Evolutionary conservation across 2,329 filamentous ascomycete genomes (phyloP).

Genomic region (Polytolypa hystricis): DNA sequence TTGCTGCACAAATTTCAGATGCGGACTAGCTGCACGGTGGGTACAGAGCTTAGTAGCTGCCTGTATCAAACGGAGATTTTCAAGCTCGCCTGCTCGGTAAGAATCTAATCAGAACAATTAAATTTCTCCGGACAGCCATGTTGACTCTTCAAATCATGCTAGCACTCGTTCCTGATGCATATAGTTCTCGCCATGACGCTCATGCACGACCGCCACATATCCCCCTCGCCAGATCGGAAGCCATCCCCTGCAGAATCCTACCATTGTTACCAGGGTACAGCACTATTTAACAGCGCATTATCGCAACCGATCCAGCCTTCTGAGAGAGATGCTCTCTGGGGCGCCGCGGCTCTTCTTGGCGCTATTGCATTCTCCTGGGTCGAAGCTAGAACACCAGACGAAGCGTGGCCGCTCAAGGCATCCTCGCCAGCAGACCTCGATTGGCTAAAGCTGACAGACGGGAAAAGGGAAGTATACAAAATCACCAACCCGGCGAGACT

Average conservation of each 20-base stretch:
- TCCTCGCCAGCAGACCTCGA: background rate
- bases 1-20: too few species aligned
- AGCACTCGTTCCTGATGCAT: background rate
- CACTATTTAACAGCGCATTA: background rate
- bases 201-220: background rate
- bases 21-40: too few species aligned
- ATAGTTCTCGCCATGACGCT: slow-evolving; percentile 1
- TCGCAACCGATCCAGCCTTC: background rate
- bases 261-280: background rate
- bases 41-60: too few species aligned
- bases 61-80: too few species aligned
- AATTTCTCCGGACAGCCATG: too few species aligned
- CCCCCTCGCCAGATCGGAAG: background rate
- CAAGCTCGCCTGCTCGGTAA: too few species aligned
- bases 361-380: background rate
- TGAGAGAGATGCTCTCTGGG: slow-evolving; percentile 1
- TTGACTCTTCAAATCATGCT: too few species aligned
- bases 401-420: background rate
- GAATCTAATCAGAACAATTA: too few species aligned
- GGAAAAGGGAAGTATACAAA: slow-evolving; percentile 1
- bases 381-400: background rate
- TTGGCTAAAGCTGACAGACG: background rate
- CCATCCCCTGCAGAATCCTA: background rate
- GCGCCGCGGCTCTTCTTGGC: background rate
- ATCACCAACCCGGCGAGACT: background rate